phyloP scores from a whole-genome alignment of 768 basidiomycete species.

The Macrolepiota albuminosa region DNA sequence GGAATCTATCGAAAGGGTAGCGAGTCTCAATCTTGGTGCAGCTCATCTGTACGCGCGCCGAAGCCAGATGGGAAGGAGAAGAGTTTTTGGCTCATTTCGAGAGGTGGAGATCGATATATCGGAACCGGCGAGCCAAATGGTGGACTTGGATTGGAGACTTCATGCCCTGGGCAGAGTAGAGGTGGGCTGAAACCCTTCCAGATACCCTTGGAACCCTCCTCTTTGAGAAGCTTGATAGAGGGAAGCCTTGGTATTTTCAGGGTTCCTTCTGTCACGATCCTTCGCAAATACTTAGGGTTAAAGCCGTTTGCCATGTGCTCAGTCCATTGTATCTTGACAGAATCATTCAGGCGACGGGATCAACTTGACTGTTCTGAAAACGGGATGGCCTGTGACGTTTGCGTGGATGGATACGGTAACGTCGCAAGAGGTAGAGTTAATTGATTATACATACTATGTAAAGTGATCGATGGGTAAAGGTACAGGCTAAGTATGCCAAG shows the following conservation, averaged over 20 bases:
- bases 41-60: conserved; percentile 67
- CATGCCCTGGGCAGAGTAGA: conserved; percentile 94
- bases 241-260: conserved; percentile 67
- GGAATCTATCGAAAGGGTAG: conserved; percentile 57
- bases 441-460: no score
- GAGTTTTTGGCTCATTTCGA: conserved; percentile 88
- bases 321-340: not conserved
- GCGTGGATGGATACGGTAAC: no score
- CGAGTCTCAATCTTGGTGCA: conserved; percentile 56
- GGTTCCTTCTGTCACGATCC: conserved; percentile 28
- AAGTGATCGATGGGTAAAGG: no score
- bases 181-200: conserved; percentile 94
- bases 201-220: conserved; percentile 82
- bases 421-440: no score
- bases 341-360: no score
- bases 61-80: conserved; percentile 63
- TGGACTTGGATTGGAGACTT: conserved; percentile 91
- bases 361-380: no score
- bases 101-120: conserved; percentile 90
- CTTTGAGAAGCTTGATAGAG: conserved; percentile 57
- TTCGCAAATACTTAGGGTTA: no score
- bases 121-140: conserved; percentile 91
- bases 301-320: not conserved
- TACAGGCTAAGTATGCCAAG: no score
- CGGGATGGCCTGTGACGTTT: not conserved